These are phyloP conservation scores for Vitellaria paradoxa DNA, from an alignment of 179 eudicot genomes.

Conservation along the genomic window DNA sequence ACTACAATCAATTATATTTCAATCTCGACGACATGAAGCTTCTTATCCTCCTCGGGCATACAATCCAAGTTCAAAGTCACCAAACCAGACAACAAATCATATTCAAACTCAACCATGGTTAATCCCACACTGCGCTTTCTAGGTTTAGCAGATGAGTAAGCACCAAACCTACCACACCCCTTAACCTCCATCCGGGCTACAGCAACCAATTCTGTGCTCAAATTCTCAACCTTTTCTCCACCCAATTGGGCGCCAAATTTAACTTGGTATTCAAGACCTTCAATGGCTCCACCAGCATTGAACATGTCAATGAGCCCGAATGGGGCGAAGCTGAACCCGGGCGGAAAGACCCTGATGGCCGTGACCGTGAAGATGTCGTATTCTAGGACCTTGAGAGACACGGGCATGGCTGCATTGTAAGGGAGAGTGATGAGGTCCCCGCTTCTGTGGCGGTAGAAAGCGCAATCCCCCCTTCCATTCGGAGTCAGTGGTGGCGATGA, in stretches of 20 bases:
- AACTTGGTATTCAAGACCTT: not conserved
- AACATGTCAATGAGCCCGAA: constrained; percentile 86
- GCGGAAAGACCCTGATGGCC: constrained; percentile 57
- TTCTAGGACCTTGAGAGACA: constrained; percentile 80
- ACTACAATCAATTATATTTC: constrained; percentile 37
- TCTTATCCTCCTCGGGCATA: constrained; percentile 59
- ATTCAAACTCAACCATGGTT: constrained; percentile 41
- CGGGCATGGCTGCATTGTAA: constrained; percentile 43
- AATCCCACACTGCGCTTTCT: constrained; percentile 48
- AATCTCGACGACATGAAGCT: constrained; percentile 57
- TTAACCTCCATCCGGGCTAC: constrained; percentile 52
- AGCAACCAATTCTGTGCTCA: constrained; percentile 29
- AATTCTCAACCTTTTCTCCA: constrained; percentile 15
- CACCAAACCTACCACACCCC: constrained; percentile 71
- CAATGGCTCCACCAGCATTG: constrained; percentile 67
- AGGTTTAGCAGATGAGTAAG: constrained; percentile 56
- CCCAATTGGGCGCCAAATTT: not conserved
- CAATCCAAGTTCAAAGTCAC: constrained; percentile 46
- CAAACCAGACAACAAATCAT: constrained; percentile 61
- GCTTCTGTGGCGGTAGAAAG: constrained; percentile 43
- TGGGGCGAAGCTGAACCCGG: constrained; percentile 66
- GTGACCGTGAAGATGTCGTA: constrained; percentile 64
- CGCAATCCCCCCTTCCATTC: constrained; percentile 68
- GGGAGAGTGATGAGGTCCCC: constrained; percentile 53
- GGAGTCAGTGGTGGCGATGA: constrained; percentile 52